Evolutionary conservation across 2,329 filamentous ascomycete genomes (phyloP).

Genomic region (Paecilomyces niveus): DNA sequence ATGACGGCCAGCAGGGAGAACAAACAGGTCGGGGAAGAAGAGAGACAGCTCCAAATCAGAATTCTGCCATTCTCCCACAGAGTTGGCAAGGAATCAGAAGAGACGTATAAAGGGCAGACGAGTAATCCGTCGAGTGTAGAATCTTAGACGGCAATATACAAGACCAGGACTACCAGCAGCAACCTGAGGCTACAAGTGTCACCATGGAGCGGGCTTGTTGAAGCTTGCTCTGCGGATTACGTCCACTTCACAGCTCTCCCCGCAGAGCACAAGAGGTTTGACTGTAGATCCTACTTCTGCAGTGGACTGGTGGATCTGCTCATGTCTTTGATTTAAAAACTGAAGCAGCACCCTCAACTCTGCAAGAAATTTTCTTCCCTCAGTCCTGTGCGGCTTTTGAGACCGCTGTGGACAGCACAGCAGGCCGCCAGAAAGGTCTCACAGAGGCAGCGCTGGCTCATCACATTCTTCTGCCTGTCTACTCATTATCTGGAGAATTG

Average conservation of each 20-base stretch:
- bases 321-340: background rate
- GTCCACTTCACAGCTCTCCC: background rate
- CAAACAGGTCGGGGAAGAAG: background rate
- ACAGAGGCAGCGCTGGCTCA: too few species aligned
- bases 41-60: background rate
- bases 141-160: background rate
- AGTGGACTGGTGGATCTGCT: background rate
- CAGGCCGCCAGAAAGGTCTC: background rate
- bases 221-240: background rate
- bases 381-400: background rate
- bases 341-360: background rate
- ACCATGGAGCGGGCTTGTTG: background rate
- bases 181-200: background rate
- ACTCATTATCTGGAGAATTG: background rate
- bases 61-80: background rate
- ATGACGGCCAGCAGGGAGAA: constrained; percentile 6
- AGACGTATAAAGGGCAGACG: background rate
- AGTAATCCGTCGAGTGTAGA: background rate
- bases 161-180: background rate
- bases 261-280: background rate
- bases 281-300: background rate
- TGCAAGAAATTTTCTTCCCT: background rate
- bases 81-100: background rate
- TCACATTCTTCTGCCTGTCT: background rate
- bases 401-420: background rate